Evolutionary conservation across 371 early-diverging fungal genomes (phyloP).

Genomic region (Apophysomyces trapeziformis): DNA sequence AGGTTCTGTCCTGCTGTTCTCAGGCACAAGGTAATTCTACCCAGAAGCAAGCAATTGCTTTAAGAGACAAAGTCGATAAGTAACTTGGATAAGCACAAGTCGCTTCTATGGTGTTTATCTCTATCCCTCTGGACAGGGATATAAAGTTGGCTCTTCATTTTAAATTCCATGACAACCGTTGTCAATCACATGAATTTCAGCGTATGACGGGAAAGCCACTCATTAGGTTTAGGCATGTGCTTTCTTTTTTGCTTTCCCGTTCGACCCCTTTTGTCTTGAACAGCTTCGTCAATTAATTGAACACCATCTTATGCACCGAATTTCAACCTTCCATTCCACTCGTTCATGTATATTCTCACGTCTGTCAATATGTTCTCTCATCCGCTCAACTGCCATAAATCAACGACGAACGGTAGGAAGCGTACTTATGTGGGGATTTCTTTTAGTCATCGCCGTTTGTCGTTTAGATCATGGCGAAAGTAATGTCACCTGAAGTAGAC

Average conservation of each 20-base stretch:
- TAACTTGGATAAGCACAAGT: too few relatives aligned
- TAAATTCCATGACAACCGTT: neutral
- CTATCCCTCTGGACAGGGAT: neutral
- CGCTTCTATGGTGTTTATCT: neutral
- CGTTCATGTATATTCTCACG: neutral
- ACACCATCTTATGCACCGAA: slow-evolving; percentile 5
- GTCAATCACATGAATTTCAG: slow-evolving; percentile 2
- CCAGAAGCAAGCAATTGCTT: too few relatives aligned
- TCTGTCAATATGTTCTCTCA: neutral
- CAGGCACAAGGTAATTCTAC: too few relatives aligned
- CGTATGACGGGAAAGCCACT: slow-evolving; percentile 6
- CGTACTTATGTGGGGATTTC: neutral
- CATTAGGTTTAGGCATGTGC: neutral
- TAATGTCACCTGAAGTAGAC: slow-evolving; percentile 6
- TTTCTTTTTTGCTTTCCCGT: neutral
- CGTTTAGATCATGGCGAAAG: slow-evolving; percentile 2
- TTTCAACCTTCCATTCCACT: neutral
- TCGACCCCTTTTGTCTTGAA: neutral
- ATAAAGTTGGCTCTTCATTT: too few relatives aligned
- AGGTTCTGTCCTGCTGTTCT: too few relatives aligned
- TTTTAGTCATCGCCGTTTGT: neutral
- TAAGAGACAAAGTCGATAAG: too few relatives aligned
- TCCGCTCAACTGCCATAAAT: neutral
- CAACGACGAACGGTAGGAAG: neutral
- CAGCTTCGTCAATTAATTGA: neutral